Conservation (phyloP, 2,329 filamentous ascomycete genomes). For the Aspergillus ochraceus region DNA sequence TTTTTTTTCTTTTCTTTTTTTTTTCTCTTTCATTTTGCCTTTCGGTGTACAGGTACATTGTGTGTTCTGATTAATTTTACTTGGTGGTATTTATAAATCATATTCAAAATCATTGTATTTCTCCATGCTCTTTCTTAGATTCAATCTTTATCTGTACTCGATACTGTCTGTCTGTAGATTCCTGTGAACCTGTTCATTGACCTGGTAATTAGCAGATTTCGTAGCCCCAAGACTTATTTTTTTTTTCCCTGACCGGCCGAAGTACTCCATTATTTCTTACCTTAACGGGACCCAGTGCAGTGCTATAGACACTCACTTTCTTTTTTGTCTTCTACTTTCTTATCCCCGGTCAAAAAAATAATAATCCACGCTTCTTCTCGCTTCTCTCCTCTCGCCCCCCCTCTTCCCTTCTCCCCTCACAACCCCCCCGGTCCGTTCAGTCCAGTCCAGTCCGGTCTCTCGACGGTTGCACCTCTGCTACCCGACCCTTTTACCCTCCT, state of each 20-base stretch:
- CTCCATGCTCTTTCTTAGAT: no score
- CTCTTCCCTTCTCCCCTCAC: conserved; percentile 8
- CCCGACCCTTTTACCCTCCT: conserved; percentile 14
- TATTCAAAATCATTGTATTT: no score
- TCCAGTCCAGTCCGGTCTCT: conserved; percentile 8
- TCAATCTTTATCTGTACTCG: not conserved
- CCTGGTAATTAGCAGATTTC: no score
- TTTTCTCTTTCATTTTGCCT: not conserved
- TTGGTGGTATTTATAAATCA: no score
- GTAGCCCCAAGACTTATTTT: not conserved
- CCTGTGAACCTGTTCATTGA: not conserved
- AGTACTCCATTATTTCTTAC: not conserved
- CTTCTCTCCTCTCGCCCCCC: conserved; percentile 13
- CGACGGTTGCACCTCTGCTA: conserved; percentile 14
- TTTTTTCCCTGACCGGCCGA: not conserved
- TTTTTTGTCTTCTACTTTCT: conserved; percentile 4
- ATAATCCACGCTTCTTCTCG: conserved; percentile 20
- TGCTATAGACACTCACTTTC: not conserved
- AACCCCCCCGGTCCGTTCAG: conserved; percentile 2
- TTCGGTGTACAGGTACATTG: no score
- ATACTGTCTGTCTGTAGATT: not conserved
- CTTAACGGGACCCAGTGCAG: not conserved
- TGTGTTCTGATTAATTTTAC: no score
- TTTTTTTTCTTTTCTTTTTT: conserved; percentile 1
- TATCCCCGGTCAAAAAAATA: conserved; percentile 21